Percentiles rank a stretch among this genome's conserved stretches.
Evolutionary conservation across 371 early-diverging fungal genomes (phyloP).

Genomic region (Mortierella sp.): DNA sequence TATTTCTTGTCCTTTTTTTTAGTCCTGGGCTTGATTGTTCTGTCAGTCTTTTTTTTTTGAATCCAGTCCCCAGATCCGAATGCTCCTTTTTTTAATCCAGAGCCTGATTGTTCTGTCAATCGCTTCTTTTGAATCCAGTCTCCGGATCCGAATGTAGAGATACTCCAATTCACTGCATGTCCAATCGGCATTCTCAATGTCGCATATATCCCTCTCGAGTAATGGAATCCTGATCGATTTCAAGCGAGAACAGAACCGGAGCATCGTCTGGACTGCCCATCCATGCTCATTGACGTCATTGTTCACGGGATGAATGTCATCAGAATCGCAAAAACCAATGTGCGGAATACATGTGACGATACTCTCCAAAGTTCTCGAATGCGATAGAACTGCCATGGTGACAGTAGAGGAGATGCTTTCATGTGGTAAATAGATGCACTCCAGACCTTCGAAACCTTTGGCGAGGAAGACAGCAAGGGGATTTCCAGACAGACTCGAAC

Average conservation of each 20-base stretch:
- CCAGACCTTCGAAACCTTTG: not conserved
- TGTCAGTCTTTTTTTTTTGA: conserved; percentile 1
- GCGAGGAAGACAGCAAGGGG: not conserved
- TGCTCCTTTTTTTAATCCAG: not conserved
- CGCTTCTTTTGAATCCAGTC: conserved; percentile 4
- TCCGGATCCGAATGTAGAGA: conserved; percentile 7
- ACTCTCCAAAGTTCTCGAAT: not conserved
- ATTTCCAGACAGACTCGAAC: not conserved
- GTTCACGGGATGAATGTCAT: not conserved
- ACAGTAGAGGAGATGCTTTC: not conserved
- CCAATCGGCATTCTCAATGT: not conserved
- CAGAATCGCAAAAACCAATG: not conserved
- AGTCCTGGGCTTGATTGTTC: conserved; percentile 4
- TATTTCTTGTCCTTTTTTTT: too few species aligned
- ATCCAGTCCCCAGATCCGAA: too few species aligned
- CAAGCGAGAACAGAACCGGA: not conserved
- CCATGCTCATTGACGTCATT: not conserved
- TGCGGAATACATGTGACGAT: too few species aligned
- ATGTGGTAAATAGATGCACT: not conserved
- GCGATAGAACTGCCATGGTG: conserved; percentile 1
- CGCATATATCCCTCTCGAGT: conserved; percentile 15
- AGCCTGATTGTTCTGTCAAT: not conserved
- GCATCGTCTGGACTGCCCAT: conserved; percentile 2
- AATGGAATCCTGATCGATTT: not conserved
- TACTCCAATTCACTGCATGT: not conserved